Evolutionary conservation across 2,329 filamentous ascomycete species (phyloP), one percentile per base, ranked within the genome.

Genomic region (Colletotrichum incanum): DNA sequence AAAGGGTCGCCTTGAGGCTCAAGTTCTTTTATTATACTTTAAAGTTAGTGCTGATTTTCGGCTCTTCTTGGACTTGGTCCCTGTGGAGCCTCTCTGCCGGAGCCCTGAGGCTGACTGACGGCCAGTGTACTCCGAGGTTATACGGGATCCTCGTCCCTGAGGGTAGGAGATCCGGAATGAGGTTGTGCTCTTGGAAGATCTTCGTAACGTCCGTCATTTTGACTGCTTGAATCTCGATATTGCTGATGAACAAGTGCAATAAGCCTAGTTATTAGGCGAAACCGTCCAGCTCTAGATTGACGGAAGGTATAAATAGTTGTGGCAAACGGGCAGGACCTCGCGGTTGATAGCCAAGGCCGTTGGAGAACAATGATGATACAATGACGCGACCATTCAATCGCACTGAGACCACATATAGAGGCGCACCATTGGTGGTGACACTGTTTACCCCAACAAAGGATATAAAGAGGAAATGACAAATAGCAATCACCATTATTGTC

Each of bases 51-150:
- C 45, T 63, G 12, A 63, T 5, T 39, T 26, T 63, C 5, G 60
- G 60, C 60, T 63, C 18, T 6, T 52, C 60, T 20, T 63, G 60
- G 14, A 63, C 43, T 20, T 50, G 20, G n/a, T 63, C 60, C 28
- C 60, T 49, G 8, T 63, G 60, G 18, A 63, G 45, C 45, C 60
- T 63, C 43, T 63, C 60, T 5, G 43, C 60, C 28, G 60, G 60
- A 34, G 31, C 31, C n/a, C 59, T 37, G 28, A 63, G 60, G 31
- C 16, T 50, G 18, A 63, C 60, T 26, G 45, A 26, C 12, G 60
- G 60, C 60, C 60, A 63, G 45, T 63, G 60, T 16, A 63, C n/a
- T 2, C 60, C 45, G 34, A 63, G 60, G 45, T 63, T 63, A 43
- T 63, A 37, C 5, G 28, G 45, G 8, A 63, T 63, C 31, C 52